Base-by-base conservation (phyloP, 495 filamentous ascomycete species). In the Arthonia radiata region DNA sequence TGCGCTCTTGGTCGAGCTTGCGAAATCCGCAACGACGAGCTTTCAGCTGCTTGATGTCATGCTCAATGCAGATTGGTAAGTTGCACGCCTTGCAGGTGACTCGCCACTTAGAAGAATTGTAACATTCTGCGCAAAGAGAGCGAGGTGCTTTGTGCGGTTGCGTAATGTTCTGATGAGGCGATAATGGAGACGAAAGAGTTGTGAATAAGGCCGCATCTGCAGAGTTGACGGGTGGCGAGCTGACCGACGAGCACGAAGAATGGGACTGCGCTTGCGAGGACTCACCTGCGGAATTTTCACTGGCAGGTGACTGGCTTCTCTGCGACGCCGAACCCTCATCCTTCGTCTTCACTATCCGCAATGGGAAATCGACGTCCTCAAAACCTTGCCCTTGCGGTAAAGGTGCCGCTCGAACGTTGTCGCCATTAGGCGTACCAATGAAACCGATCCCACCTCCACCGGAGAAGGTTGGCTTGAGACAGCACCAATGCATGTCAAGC, bases 371-470 rank as follows among this genome's bases (percentile, higher is more conserved):
- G 0, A 57, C 43, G 31, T 67, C 61, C 37, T 63, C 59, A 44
- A 54, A 69, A 17, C 58, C 52, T 29, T 53, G 48, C 8, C 48
- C 53, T 25, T 48, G 50, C 6, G 64, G 64, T 23, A 69, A 40
- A 36, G 64, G 64, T 11, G 54, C 61, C 12, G 62, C 58, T 14
- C 63, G 57, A 6, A 69, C 54, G 24, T 55, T 51, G 27, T 66
- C 60, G 0, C 50, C 50, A 12, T 59, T 55, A 10, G 39, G 40
- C 22, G 42, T 43, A 11, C 50, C 50, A 8, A 58, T 46, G 19
- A 66, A 61, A 26, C 57, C 61, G 33, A 67, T 65, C 4, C 61
- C 59, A 27, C 62, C 64, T n/a, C 64, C 61, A 3, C 61, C 61
- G 11, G 64, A 67, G 37, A 66, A 65, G 22, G 61, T 56, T 2